Evolutionary conservation across 2,329 filamentous ascomycete genomes (phyloP), one percentile per base, ranked within the genome.

Genomic region (Aspergillus sojae): DNA sequence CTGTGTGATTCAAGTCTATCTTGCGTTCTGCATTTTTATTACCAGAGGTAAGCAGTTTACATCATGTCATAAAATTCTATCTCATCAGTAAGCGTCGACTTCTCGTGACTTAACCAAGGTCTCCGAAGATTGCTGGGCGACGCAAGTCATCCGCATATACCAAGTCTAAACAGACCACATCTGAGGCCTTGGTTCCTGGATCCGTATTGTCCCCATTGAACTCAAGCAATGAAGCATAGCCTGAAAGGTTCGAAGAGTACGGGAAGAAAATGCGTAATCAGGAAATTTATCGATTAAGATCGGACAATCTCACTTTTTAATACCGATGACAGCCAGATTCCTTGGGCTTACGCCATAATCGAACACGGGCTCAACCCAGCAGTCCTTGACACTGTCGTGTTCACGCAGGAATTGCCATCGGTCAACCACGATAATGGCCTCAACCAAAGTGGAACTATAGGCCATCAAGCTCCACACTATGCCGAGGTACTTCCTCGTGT

Each of bases 391-490:
- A 7, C 89, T 80, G 48, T 90, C 86, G 57, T 96, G 91, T 80
- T 99, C 94, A 62, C 83, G 86, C 69, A 99, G 81, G 80, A 90
- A 99, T 65, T 91, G 81, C 91, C 93, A 99, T 53, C 95, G 86
- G 82, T 99, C 95, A 53, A 90, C 88, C 58, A 96, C 93, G 71
- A 99, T 94, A 63, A 96, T 82, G 36, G 93, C 92, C 81, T 99
- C 95, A 2, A 96, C 89, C 4, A 97, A 90, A 23, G 88, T 88
- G 3, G 94, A 94, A 76, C 93, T 96, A 72, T 97, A 97, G 1
- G 95, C 94, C 94, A 99, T 99, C 71, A 99, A 77, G 69, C 88
- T 93, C 95, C 95, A 99, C 63, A 96, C 87, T 9, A 96, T 85
- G 72, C 91, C 93, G 45, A 99, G 80, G 73, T 97, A 91, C 70